Percentiles rank a stretch among this genome's conserved stretches.
Evolutionary conservation across 495 filamentous ascomycete genomes (phyloP).

Genomic region (Aspergillus campestris): DNA sequence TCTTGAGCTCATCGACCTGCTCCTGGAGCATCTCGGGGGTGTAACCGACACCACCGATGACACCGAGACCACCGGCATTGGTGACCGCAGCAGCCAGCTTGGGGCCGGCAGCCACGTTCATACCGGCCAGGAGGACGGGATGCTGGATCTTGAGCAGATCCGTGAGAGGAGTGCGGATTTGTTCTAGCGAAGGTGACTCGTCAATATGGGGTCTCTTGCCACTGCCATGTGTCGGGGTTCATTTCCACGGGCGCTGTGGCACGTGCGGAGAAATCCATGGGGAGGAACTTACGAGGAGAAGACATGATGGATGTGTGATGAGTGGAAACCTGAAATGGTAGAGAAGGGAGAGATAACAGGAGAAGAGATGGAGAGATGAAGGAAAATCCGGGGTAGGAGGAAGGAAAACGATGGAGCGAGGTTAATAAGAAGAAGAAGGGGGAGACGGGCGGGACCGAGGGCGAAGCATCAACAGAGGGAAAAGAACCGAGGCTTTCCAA

Average conservation of each 20-base stretch:
- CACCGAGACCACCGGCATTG: constrained; percentile 92
- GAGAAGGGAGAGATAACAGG: constrained; percentile 6
- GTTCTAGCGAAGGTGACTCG: constrained; percentile 43
- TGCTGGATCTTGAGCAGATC: constrained; percentile 97
- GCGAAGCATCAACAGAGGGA: constrained; percentile 6
- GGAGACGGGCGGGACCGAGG: background rate
- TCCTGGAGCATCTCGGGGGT: constrained; percentile 94
- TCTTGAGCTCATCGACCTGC: constrained; percentile 91
- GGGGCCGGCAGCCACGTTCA: constrained; percentile 98
- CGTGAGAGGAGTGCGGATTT: constrained; percentile 81
- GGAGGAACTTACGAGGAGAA: constrained; percentile 61
- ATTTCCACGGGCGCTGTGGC: constrained; percentile 13
- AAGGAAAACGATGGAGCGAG: constrained; percentile 12
- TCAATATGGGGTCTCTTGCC: constrained; percentile 13
- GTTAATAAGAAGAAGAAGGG: constrained; percentile 1
- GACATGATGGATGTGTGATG: constrained; percentile 49
- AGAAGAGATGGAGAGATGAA: constrained; percentile 6
- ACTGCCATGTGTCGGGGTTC: background rate
- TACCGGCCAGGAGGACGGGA: constrained; percentile 89
- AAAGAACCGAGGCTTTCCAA: constrained; percentile 9
- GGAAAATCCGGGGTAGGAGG: constrained; percentile 14
- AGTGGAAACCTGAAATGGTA: constrained; percentile 1
- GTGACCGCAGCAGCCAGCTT: constrained; percentile 96
- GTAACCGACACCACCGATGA: constrained; percentile 94
- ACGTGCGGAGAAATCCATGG: constrained; percentile 1